Percentiles rank a stretch among this genome's conserved stretches.
Evolutionary conservation across 2,329 filamentous ascomycete species (phyloP).

Genomic region (Clarireedia sp.): DNA sequence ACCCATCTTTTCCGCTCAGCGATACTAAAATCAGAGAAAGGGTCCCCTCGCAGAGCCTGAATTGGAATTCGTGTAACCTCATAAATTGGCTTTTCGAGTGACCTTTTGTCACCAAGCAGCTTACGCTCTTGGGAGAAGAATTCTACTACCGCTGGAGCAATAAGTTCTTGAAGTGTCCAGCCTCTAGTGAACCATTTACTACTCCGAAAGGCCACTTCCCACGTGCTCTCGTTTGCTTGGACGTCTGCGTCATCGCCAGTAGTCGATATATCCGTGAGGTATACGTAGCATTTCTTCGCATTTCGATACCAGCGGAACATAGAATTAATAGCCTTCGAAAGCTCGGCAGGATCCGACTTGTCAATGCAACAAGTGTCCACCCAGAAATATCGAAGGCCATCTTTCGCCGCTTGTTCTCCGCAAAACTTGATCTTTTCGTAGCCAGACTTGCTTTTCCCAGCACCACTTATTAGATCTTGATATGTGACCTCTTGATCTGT

Average conservation of each 20-base stretch:
- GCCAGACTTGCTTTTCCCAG: slow-evolving; percentile 9
- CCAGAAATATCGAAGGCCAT: slow-evolving; percentile 10
- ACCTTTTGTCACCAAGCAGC: neutral
- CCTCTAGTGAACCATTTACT: slow-evolving; percentile 2
- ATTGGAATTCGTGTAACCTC: neutral
- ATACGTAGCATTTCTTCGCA: slow-evolving; percentile 14
- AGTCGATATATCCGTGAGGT: slow-evolving; percentile 12
- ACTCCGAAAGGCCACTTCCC: neutral
- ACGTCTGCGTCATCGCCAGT: neutral
- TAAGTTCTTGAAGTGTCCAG: slow-evolving; percentile 1
- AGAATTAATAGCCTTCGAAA: slow-evolving; percentile 14
- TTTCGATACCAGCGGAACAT: slow-evolving; percentile 18
- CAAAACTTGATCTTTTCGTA: too few relatives aligned
- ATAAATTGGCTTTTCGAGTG: neutral
- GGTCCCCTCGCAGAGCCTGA: neutral
- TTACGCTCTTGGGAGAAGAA: neutral
- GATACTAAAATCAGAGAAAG: neutral
- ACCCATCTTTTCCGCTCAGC: slow-evolving; percentile 31
- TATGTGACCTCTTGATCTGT: slow-evolving; percentile 2
- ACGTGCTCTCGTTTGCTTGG: slow-evolving; percentile 13
- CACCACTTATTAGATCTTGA: slow-evolving; percentile 8
- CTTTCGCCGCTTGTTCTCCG: slow-evolving; percentile 8
- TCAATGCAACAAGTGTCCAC: slow-evolving; percentile 19
- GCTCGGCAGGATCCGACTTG: slow-evolving; percentile 11
- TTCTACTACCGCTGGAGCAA: neutral